Conservation (phyloP, 305 asterid species). For the Solanum hybrid region DNA sequence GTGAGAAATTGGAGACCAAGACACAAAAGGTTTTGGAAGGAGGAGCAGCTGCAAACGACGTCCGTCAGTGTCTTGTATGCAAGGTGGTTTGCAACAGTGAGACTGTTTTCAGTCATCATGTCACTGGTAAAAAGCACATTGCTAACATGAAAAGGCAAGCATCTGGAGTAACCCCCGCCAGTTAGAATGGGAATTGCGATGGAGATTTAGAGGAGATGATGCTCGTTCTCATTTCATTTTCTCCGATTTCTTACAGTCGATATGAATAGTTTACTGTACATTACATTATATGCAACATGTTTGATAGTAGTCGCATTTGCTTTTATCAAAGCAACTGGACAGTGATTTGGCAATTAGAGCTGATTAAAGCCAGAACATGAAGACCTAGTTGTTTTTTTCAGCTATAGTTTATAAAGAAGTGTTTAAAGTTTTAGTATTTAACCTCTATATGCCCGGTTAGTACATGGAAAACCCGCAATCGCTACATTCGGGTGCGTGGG, state of each 20-base stretch:
- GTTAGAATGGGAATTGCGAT: slow-evolving; percentile 5
- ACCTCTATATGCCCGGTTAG: not conserved
- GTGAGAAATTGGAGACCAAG: slow-evolving; percentile 49
- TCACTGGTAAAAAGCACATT: slow-evolving; percentile 74
- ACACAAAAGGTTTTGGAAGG: slow-evolving; percentile 48
- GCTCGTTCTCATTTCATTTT: not conserved
- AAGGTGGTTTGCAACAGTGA: slow-evolving; percentile 79
- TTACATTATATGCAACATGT: not conserved
- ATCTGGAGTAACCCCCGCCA: slow-evolving; percentile 22
- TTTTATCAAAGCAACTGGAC: not conserved
- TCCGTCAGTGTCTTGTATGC: slow-evolving; percentile 44
- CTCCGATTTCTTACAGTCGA: not conserved
- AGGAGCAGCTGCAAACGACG: slow-evolving; percentile 51
- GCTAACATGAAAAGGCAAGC: slow-evolving; percentile 37
- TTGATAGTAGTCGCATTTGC: not conserved
- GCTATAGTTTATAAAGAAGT: not conserved
- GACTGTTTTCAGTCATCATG: slow-evolving; percentile 46
- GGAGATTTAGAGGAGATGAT: not conserved
- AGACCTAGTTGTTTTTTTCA: not conserved
- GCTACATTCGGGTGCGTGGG: not conserved
- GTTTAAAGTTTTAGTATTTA: too few relatives aligned
- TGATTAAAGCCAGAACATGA: not conserved
- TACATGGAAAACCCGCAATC: not conserved
- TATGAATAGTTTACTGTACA: not conserved
- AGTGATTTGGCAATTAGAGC: not conserved